Base-by-base conservation (phyloP, 805 yeast species). In the Jamesozyma gamospora region DNA sequence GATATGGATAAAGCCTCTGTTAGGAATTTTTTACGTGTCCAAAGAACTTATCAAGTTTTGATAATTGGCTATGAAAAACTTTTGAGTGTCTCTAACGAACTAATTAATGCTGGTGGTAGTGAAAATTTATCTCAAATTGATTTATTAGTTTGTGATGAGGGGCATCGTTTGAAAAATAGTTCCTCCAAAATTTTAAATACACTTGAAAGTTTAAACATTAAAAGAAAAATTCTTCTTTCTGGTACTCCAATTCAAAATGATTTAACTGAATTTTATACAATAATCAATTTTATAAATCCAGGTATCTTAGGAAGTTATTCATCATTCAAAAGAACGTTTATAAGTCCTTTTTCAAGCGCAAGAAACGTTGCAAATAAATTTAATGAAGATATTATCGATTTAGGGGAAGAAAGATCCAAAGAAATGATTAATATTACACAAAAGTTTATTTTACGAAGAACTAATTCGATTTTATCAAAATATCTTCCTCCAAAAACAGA, bases 171-270 rank as follows among this genome's bases (percentile, higher is more conserved):
- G 48, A 92, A 90, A 51, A 83, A 76, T 49, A 68, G 75, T 4
- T 65, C 77, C 9, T 85, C 83, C 42, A 87, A 85, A 57, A 76
- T 82, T 0, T 64, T 86, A 37, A 77, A 75, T 42, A 75, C 78
- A 0, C 63, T 90, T 38, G 74, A 72, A 31, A 51, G 67, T 1
- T 59, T 87, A 14, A 63, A 75, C 32, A 69, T 80, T 4, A 65
- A 66, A 7, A 73, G 68, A 32, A 75, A 80, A 44, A 64, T 90
- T 2, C 52, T 90, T 4, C 63, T 92, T 6, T 76, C 95, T 0
- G 98, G 96, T 0, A 86, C 96, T 0, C 96, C 95, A 0, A 85
- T 92, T 28, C 98, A 92, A 55, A 92, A 92, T 60, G 95, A 92
- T 57, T 69, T 92, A 35, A 64, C 64, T 2, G 98, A 92, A 55